Evolutionary conservation across 306 rosid genomes (phyloP), one percentile per base, ranked within the genome.

Genomic region (Ochetophila trinervis): DNA sequence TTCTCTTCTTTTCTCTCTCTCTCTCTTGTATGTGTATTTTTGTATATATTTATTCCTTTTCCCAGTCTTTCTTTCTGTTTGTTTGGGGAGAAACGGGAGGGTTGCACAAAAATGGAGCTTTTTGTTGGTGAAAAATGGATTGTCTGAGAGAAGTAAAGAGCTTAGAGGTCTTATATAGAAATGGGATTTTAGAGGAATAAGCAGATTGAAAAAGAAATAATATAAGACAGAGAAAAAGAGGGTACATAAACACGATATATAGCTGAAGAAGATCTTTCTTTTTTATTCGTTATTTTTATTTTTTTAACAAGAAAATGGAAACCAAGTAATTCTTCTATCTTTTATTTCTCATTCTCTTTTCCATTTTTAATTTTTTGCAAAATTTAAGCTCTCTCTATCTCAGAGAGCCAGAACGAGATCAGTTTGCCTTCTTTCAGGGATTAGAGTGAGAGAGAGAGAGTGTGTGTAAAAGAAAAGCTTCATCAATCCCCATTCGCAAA

Each of bases 241-340:
- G 9, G 66, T 10, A 42, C 57, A 54, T 23, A 55, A 27, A 53
- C 12, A 7, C 14, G 23, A 30, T 18, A 5, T 18, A 9, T 27
- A 4, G 16, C 11, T 4, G 1, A 19, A 10, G 34, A n/a, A 20
- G 69, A 84, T 74, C 58, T 72, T 64, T 63, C 64, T 71, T 76
- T 76, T 60, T 1, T 27, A 27, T 27, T 27, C n/a, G n/a, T n/a
- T n/a, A n/a, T n/a, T n/a, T n/a, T n/a, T n/a, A n/a, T n/a, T 27
- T 27, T 27, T 4, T 27, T 27, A 27, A 87, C 75, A 76, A 18
- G 79, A 23, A 82, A 79, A 79, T 65, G 81, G 87, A 84, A 87
- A 84, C 76, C 79, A 37, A 62, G 62, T 67, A 65, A 52, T 65
- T 40, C 45, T 40, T 40, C 11, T 40, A n/a, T 40, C 45, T 40